Evolutionary conservation across 1,284 basidiomycete species (phyloP).

Genomic region (Ustilago lituana): DNA sequence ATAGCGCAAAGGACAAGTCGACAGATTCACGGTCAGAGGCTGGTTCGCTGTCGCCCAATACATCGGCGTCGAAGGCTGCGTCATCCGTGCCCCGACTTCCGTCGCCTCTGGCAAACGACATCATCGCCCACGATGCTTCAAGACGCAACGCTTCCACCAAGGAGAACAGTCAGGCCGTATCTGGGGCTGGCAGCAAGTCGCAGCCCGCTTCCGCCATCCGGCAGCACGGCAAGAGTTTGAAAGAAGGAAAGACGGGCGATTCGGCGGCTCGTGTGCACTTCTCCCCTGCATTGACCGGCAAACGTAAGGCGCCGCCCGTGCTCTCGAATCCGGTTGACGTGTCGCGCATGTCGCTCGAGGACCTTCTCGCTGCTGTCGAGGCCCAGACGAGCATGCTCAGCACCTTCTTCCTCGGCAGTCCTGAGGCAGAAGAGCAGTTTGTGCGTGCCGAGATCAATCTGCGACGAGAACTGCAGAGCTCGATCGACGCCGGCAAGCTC

Average conservation of each 20-base stretch:
- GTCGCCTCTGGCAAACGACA: constrained; percentile 45
- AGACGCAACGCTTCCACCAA: constrained; percentile 1
- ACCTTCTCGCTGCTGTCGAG: constrained; percentile 69
- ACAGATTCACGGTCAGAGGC: constrained; percentile 17
- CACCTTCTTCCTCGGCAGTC: constrained; percentile 67
- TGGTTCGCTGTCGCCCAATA: constrained; percentile 15
- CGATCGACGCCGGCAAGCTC: constrained; percentile 67
- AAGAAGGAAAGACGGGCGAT: constrained; percentile 35
- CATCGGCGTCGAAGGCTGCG: constrained; percentile 13
- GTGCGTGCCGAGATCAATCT: constrained; percentile 69
- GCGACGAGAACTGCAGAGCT: constrained; percentile 68
- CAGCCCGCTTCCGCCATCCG: constrained; percentile 43
- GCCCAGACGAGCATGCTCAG: constrained; percentile 68
- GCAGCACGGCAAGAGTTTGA: constrained; percentile 39
- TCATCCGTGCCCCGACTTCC: constrained; percentile 28
- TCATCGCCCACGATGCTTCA: constrained; percentile 17
- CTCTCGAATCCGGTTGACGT: constrained; percentile 65
- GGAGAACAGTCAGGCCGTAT: not conserved
- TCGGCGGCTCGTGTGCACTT: constrained; percentile 43
- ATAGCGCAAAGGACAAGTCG: constrained; percentile 17
- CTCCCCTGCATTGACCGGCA: constrained; percentile 65
- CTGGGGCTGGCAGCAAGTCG: constrained; percentile 24
- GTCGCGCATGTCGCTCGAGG: constrained; percentile 69
- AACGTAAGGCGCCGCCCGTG: constrained; percentile 55
- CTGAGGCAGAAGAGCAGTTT: constrained; percentile 70